A percentile compares a stretch with the other conserved stretches of the same genome.
Conservation (phyloP, 805 yeast species). For the Debaryomyces hansenii region DNA sequence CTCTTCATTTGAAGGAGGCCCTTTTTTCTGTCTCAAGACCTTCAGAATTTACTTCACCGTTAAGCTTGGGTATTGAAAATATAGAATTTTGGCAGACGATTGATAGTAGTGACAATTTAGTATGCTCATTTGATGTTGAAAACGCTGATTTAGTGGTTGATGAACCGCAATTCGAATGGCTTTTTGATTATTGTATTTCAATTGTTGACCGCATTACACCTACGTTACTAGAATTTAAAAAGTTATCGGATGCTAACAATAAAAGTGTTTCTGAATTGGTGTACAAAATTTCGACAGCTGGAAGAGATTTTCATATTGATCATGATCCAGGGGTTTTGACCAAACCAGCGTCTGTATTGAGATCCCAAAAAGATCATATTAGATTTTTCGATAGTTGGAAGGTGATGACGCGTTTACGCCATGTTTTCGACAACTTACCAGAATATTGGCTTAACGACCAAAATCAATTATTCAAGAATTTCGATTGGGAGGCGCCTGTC, state of each 20-base stretch:
- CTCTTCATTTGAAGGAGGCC: conserved; percentile 32
- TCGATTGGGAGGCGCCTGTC: conserved; percentile 45
- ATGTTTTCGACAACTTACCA: conserved; percentile 64
- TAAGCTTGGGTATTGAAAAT: conserved; percentile 21
- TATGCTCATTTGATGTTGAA: conserved; percentile 20
- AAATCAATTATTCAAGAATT: conserved; percentile 26
- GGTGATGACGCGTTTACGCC: conserved; percentile 73
- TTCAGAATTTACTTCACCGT: conserved; percentile 13
- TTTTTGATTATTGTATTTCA: conserved; percentile 14
- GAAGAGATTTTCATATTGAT: conserved; percentile 47
- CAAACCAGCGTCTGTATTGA: conserved; percentile 78
- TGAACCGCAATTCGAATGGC: conserved; percentile 21
- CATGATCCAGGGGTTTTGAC: conserved; percentile 91
- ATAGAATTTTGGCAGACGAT: conserved; percentile 38
- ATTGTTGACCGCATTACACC: conserved; percentile 13
- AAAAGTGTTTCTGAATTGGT: conserved; percentile 35
- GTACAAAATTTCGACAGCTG: conserved; percentile 40
- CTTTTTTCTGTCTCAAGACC: conserved; percentile 25
- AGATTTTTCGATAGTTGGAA: conserved; percentile 88
- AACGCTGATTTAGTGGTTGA: conserved; percentile 17
- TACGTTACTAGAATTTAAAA: conserved; percentile 15
- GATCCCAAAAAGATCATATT: conserved; percentile 71
- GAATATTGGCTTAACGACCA: conserved; percentile 43
- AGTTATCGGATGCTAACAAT: conserved; percentile 10
- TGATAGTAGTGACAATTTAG: conserved; percentile 11